phyloP scores from a whole-genome alignment of 2,329 filamentous ascomycete species.

The Colletotrichum cuscutae region DNA sequence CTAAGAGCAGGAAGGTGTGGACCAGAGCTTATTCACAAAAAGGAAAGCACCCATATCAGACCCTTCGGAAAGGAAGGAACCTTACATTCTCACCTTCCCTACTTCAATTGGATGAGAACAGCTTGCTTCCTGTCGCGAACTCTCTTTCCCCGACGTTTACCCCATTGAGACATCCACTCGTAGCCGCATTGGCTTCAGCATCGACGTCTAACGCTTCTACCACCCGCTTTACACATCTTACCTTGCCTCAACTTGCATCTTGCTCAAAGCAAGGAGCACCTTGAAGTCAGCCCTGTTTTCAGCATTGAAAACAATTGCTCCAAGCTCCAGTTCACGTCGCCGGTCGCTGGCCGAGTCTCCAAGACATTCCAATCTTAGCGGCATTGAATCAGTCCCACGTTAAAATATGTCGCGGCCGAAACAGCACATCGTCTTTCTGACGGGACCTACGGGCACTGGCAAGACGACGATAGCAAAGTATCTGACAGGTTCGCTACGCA shows the following conservation, averaged over 20 bases:
- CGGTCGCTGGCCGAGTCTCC: not conserved
- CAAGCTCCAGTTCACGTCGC: not conserved
- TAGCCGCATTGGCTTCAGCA: not conserved
- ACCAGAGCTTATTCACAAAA: not conserved
- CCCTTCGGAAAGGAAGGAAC: not conserved
- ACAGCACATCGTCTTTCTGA: conserved; percentile 68
- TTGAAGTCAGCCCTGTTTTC: not conserved
- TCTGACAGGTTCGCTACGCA: conserved; percentile 57
- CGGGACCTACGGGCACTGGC: conserved; percentile 69
- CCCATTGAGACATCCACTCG: not conserved
- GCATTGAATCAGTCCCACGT: not conserved
- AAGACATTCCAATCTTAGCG: not conserved
- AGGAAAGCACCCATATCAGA: not conserved
- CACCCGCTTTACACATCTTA: not conserved
- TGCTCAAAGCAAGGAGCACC: not conserved
- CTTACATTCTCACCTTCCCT: not conserved
- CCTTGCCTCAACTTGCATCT: not conserved
- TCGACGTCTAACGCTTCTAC: not conserved
- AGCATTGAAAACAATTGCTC: not conserved
- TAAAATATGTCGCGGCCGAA: conserved; percentile 26
- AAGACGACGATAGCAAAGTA: conserved; percentile 69
- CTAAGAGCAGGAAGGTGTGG: not conserved
- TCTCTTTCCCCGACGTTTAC: not conserved
- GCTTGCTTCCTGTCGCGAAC: not conserved
- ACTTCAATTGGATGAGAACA: not conserved